Evolutionary conservation across 2,329 filamentous ascomycete species (phyloP).

Genomic region (Monosporascus cannonballus): DNA sequence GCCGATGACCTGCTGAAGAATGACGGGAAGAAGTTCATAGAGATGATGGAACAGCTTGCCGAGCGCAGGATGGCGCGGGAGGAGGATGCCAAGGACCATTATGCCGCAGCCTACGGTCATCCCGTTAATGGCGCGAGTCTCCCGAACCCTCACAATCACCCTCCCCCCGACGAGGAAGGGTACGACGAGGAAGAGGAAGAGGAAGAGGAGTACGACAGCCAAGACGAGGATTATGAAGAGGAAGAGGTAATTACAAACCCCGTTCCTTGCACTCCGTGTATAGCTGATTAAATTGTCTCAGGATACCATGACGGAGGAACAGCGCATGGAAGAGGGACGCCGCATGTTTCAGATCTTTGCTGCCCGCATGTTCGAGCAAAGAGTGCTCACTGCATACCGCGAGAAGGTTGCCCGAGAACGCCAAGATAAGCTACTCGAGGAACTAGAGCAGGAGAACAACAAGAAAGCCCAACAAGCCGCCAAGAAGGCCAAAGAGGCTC

Average conservation of each 20-base stretch:
- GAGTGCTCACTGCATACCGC: constrained; percentile 92
- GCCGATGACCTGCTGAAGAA: constrained; percentile 98
- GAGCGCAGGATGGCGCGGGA: constrained; percentile 96
- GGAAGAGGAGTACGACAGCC: constrained; percentile 56
- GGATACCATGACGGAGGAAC: constrained; percentile 96
- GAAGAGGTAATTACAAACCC: constrained; percentile 56
- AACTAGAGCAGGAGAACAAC: constrained; percentile 78
- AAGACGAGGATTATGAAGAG: constrained; percentile 66
- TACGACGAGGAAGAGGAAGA: constrained; percentile 60
- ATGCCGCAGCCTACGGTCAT: constrained; percentile 53
- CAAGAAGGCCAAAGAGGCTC: constrained; percentile 89
- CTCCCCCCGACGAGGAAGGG: constrained; percentile 71
- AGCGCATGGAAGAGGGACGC: constrained; percentile 97
- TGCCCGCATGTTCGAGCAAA: constrained; percentile 97
- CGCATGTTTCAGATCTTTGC: constrained; percentile 99
- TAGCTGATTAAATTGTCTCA: constrained; percentile 42
- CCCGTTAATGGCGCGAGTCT: constrained; percentile 54
- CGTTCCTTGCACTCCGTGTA: constrained; percentile 1
- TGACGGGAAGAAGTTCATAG: constrained; percentile 98
- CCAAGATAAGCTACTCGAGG: constrained; percentile 83
- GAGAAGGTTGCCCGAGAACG: constrained; percentile 94
- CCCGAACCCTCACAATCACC: constrained; percentile 59
- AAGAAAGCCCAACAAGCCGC: constrained; percentile 75
- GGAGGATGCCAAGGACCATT: constrained; percentile 71
- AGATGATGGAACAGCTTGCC: constrained; percentile 99